Conservation (phyloP, 441 rosid genomes). For the Iberis amara region DNA sequence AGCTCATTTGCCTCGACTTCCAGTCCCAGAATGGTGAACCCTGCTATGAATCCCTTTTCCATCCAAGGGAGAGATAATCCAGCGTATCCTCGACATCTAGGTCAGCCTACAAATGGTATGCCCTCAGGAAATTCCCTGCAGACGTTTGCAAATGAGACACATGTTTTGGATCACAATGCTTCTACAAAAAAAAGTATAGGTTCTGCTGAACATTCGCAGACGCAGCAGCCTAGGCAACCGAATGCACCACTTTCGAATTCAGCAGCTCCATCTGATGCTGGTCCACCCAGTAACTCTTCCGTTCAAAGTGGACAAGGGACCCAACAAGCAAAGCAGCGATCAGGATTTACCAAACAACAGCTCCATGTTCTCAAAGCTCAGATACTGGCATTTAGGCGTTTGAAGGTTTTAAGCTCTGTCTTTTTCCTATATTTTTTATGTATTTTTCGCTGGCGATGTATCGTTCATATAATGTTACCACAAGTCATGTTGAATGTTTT, state of each 20-base stretch:
- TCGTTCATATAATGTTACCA: conserved; percentile 10
- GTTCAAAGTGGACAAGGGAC: conserved; percentile 52
- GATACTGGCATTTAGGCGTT: conserved; percentile 90
- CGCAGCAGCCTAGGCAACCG: conserved; percentile 62
- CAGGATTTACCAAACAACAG: conserved; percentile 89
- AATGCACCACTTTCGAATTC: conserved; percentile 57
- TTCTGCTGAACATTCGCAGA: conserved; percentile 53
- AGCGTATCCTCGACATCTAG: conserved; percentile 51
- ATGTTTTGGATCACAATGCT: conserved; percentile 49
- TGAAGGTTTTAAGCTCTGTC: conserved; percentile 55
- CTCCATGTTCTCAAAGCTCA: conserved; percentile 98
- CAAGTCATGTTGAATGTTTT: conserved; percentile 21
- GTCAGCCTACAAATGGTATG: conserved; percentile 59
- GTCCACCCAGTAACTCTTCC: conserved; percentile 35
- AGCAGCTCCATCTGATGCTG: conserved; percentile 52
- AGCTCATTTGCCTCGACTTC: conserved; percentile 52
- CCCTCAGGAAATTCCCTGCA: conserved; percentile 69
- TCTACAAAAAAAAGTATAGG: conserved; percentile 42
- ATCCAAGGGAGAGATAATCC: conserved; percentile 68
- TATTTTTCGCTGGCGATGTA: conserved; percentile 17
- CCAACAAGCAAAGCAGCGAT: conserved; percentile 51
- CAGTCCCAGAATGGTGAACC: conserved; percentile 46
- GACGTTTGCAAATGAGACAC: conserved; percentile 47
- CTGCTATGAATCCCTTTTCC: conserved; percentile 54
- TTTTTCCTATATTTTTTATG: conserved; percentile 11